These are phyloP conservation scores for Fusarium redolens DNA, from an alignment of 2,329 filamentous ascomycete species.

Conservation along the genomic window DNA sequence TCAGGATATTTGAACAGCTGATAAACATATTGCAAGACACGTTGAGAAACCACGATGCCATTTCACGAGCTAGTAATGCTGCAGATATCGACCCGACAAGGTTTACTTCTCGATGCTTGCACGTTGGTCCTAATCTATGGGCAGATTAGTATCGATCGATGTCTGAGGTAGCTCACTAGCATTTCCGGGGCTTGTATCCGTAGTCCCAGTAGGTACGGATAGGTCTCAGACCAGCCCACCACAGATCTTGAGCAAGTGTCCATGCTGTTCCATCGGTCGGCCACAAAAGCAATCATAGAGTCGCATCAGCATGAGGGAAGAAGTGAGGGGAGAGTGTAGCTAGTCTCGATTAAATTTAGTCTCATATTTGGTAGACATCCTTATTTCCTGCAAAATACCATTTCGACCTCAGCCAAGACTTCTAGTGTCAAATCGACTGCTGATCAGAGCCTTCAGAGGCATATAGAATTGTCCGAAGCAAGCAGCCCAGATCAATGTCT, in stretches of 20 bases:
- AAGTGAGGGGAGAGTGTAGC: slow-evolving; percentile 9
- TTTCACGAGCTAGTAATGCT: background rate
- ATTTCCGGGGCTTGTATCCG: slow-evolving; percentile 17
- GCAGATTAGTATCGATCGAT: slow-evolving; percentile 1
- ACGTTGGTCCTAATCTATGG: background rate
- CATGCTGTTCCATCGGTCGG: background rate
- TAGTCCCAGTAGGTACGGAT: slow-evolving; percentile 1
- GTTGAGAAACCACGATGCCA: background rate
- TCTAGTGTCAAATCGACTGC: background rate
- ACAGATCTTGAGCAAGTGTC: background rate
- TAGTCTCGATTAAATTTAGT: slow-evolving; percentile 25
- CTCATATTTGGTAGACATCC: slow-evolving; percentile 9
- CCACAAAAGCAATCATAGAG: slow-evolving; percentile 19
- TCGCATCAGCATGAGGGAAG: slow-evolving; percentile 7
- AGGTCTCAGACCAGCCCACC: background rate
- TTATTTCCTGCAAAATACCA: slow-evolving; percentile 19
- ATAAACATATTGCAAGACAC: background rate
- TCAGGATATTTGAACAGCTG: background rate
- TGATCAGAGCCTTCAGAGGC: background rate
- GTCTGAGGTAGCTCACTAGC: slow-evolving; percentile 8
- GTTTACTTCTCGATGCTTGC: background rate
- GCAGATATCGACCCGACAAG: background rate
- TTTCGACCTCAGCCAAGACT: slow-evolving; percentile 7
- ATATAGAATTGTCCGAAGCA: slow-evolving; percentile 2
- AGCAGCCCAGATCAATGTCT: slow-evolving; percentile 8